A percentile compares a stretch with the other conserved stretches of the same genome.
Conservation (phyloP, 768 basidiomycete species). For the Postia placenta region DNA sequence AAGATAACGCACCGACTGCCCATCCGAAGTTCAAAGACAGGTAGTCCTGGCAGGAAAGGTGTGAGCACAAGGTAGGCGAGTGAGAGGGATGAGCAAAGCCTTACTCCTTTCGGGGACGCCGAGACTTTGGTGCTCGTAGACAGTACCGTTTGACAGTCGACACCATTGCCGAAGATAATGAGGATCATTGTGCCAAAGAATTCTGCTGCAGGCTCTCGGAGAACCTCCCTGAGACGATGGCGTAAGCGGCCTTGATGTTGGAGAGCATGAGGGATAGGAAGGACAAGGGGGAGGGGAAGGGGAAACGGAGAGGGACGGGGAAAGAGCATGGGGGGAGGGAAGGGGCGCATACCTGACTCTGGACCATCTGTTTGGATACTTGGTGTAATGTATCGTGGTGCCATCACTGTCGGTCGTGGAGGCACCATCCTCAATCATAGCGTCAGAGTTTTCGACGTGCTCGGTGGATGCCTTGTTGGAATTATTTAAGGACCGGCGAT, state of each 20-base stretch:
- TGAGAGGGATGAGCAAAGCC: not conserved
- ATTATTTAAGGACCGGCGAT: not conserved
- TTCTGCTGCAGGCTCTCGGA: slow-evolving; percentile 60
- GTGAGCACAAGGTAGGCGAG: not conserved
- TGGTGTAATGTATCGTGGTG: slow-evolving; percentile 22
- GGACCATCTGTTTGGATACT: slow-evolving; percentile 49
- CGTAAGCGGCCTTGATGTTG: no score
- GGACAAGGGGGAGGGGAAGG: not conserved
- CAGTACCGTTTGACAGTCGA: slow-evolving; percentile 50
- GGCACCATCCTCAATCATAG: not conserved
- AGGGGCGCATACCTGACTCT: slow-evolving; percentile 39
- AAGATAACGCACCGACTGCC: slow-evolving; percentile 35
- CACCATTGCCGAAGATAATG: slow-evolving; percentile 54
- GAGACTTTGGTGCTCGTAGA: slow-evolving; percentile 40
- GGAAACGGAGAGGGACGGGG: no score
- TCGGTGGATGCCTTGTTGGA: slow-evolving; percentile 1
- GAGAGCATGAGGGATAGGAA: no score
- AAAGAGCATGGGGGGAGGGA: not conserved
- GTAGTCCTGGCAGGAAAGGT: slow-evolving; percentile 29
- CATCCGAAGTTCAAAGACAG: slow-evolving; percentile 49
- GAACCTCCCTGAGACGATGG: slow-evolving; percentile 27
- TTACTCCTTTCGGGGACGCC: slow-evolving; percentile 47
- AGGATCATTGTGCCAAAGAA: slow-evolving; percentile 55
- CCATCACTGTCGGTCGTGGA: not conserved
- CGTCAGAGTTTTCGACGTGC: slow-evolving; percentile 1